Evolutionary conservation across 805 yeast species (phyloP), one percentile per base, ranked within the genome.

Genomic region (Yamadazyma olivae): DNA sequence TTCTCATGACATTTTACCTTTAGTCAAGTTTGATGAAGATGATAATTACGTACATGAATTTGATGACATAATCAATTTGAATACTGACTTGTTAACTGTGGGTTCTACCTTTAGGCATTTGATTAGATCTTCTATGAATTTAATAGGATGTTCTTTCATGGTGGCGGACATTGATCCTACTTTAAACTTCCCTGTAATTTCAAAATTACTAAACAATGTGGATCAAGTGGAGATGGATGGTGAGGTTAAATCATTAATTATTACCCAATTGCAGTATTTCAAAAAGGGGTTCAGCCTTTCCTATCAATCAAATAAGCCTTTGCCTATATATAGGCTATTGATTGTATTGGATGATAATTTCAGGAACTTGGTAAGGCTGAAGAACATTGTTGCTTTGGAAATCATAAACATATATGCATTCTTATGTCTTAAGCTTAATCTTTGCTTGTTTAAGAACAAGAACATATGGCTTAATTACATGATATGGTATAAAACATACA

Each of bases 21-120:
- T 64, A n/a, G n/a, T n/a, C n/a, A n/a, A n/a, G 14, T 53, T 50
- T 27, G 53, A 52, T 15, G 30, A 30, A 15, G n/a, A n/a, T n/a
- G n/a, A n/a, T n/a, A n/a, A n/a, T n/a, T n/a, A n/a, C n/a, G n/a
- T n/a, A n/a, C 2, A 17, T 27, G 38, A 29, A 13, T n/a, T 25
- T 16, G 28, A 26, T 21, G 28, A 79, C 39, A 67, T 59, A 30
- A 48, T 71, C 16, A 54, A 57, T 24, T 69, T 81, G 1, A 60
- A 58, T 32, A 74, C 83, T 4, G 83, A 40, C 22, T 10, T 40
- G 3, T 22, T 40, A n/a, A 36, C 38, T 16, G 33, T 40, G 5
- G 30, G 33, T 16, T 17, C 25, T 18, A n/a, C n/a, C n/a, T n/a
- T n/a, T n/a, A n/a, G n/a, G n/a, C n/a, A n/a, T n/a, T n/a, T n/a